These are phyloP conservation scores for Psilocybe tampanensis DNA, from an alignment of 768 basidiomycete species.

Conservation along the genomic window DNA sequence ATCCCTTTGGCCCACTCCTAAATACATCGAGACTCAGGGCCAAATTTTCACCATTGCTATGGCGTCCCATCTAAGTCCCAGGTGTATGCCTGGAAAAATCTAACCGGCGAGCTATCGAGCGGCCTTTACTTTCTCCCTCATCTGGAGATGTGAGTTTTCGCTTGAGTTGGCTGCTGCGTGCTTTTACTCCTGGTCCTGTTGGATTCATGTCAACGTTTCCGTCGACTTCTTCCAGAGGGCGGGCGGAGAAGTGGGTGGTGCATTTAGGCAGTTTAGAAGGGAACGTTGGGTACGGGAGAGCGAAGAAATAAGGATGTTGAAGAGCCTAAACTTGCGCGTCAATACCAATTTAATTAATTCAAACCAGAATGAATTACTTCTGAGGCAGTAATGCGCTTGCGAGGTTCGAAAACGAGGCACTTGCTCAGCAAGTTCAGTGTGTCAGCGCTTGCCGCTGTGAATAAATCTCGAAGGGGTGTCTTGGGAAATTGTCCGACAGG, in stretches of 20 bases:
- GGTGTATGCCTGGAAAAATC: conserved; percentile 65
- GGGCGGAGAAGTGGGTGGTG: conserved; percentile 39
- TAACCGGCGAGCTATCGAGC: conserved; percentile 69
- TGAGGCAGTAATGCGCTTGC: conserved; percentile 74
- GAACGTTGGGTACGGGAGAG: conserved; percentile 84
- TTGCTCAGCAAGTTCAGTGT: conserved; percentile 80
- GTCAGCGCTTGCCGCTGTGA: conserved; percentile 88
- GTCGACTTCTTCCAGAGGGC: conserved; percentile 78
- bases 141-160: conserved; percentile 66
- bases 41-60: not conserved
- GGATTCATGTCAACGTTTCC: conserved; percentile 63
- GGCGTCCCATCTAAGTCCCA: conserved; percentile 26
- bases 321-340: conserved; percentile 59
- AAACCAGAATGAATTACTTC: conserved; percentile 50
- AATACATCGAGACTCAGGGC: not conserved
- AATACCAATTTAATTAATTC: not conserved
- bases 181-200: conserved; percentile 54
- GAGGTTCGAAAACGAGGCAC: conserved; percentile 85
- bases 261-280: conserved; percentile 89
- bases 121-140: conserved; percentile 44
- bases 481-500: conserved; percentile 86
- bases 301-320: conserved; percentile 84
- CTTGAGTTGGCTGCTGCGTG: conserved; percentile 62
- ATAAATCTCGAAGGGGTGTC: conserved; percentile 79
- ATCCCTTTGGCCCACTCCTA: not conserved